Base-by-base conservation (phyloP, 2,329 filamentous ascomycete genomes). In the Curvularia sp. region DNA sequence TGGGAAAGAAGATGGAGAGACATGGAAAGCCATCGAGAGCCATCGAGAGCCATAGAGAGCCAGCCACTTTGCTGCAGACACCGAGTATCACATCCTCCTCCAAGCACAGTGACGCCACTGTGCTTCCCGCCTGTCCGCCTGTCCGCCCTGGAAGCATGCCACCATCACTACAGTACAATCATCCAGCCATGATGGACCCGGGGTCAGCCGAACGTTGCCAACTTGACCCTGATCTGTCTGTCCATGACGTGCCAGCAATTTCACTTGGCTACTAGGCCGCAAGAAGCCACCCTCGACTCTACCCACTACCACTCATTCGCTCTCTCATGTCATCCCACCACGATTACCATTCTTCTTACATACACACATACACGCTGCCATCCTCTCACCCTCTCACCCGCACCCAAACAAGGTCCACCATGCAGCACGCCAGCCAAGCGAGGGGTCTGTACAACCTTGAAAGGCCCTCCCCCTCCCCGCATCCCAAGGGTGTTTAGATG, bases 401-500 rank as follows among this genome's bases (percentile, higher is more conserved):
- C 5, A 36, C 32, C n/a, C 5, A 36, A 27, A 36, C 13, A 43
- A 28, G 28, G 19, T n/a, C 45, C 3, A 15, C 55, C 41, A 28
- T 46, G 53, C 32, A 36, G 18, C 28, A 47, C 41, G 42, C 43
- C 36, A 12, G 42, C 46, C 41, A 55, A 52, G 49, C 49, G 55
- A 53, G 54, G 57, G 58, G 57, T n/a, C 56, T 59, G 49, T 50
- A 47, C 45, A 30, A 55, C 27, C 53, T 38, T 38, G 48, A n/a
- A 15, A n/a, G 13, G n/a, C n/a, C n/a, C n/a, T n/a, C 39, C 21
- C 57, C 59, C 61, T 57, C 60, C 60, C 61, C 61, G 59, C 64
- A 66, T 50, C 30, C 43, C 56, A 59, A 47, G 47, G 41, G 53
- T 43, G 41, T 55, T 42, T 25, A 57, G 61, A 64, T 60, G 59